Base-by-base conservation (phyloP, 139 green algal species). In the Chlorella sp. region DNA sequence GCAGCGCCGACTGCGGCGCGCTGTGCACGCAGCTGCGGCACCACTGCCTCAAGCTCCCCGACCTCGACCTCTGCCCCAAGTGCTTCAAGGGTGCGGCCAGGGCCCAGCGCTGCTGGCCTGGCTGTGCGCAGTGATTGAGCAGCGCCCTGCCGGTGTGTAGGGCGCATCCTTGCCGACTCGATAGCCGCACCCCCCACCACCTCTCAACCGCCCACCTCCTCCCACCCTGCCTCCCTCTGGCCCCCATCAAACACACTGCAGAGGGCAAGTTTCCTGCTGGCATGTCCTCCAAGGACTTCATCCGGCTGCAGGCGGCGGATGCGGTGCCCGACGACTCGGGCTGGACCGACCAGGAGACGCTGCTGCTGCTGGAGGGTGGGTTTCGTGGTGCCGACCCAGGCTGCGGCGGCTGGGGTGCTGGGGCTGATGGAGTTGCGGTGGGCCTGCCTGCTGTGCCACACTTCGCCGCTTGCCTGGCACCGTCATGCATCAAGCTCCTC, bases 1-100 rank as follows among this genome's bases (percentile, higher is more conserved):
- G 82, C 24, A 93, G 90, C 41, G 93, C 94, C 81, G 94, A 92
- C 48, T 97, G 93, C 88, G 91, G 79, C 22, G 34, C 92, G 22
- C 92, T 98, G 26, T 98, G 94, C 91, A 96, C 91, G 0, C 81
- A 56, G 20, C 76, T 93, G 76, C 90, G 95, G 40, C 98, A 98
- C 87, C 96, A 99, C 87, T 99, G 94, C 93, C 92, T 86, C 38
- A 93, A 90, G 84, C 22, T 82, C 58, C 92, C 94, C 0, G 92
- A 95, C 51, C 80, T 98, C 16, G 90, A 96, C 89, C 85, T 98
- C 30, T 97, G 93, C 81, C 93, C 91, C 24, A 87, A 80, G 54
- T 80, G 81, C 41, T 89, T 91, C 64, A 75, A 76, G 14, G 79
- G 79, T 84, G 79, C n/a, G n/a, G n/a, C n/a, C n/a, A 43, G 62